Conservation (phyloP, 2,329 filamentous ascomycete species). For the Teratosphaeria gauchensis region DNA sequence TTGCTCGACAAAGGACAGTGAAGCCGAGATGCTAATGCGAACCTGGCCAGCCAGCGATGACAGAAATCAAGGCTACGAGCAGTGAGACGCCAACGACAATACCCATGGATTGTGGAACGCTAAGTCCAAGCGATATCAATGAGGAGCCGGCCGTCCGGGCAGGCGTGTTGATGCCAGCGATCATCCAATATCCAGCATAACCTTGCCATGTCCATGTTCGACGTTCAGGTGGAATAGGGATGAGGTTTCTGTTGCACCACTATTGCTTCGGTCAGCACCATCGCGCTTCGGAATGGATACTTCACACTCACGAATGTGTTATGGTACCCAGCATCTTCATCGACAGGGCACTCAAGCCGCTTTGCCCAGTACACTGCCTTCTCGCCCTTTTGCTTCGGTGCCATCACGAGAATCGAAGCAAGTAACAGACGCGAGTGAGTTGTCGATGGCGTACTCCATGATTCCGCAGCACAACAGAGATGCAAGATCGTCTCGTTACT, state of each 20-base stretch:
- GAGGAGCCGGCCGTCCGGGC: not conserved
- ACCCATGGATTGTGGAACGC: constrained; percentile 15
- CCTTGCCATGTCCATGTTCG: not conserved
- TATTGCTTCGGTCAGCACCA: not conserved
- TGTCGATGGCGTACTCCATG: not conserved
- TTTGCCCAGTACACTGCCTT: not conserved
- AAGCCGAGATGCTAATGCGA: constrained; percentile 27
- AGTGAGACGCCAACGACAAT: constrained; percentile 25
- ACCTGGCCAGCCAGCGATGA: constrained; percentile 28
- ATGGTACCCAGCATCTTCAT: not conserved
- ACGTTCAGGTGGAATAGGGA: too few species aligned
- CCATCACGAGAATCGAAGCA: not conserved
- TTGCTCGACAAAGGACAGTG: constrained; percentile 21
- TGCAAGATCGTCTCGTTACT: not conserved
- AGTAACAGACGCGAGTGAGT: not conserved
- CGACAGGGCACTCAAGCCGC: not conserved
- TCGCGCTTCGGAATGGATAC: not conserved
- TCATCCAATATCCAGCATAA: not conserved
- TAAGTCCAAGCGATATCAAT: not conserved
- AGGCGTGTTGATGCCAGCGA: not conserved
- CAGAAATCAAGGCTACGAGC: constrained; percentile 25
- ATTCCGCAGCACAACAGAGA: not conserved
- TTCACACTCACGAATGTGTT: not conserved
- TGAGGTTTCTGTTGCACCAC: too few species aligned
- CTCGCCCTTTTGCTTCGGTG: not conserved